Base-by-base conservation (phyloP, 2,329 filamentous ascomycete genomes). In the Aspergillus bombycis region DNA sequence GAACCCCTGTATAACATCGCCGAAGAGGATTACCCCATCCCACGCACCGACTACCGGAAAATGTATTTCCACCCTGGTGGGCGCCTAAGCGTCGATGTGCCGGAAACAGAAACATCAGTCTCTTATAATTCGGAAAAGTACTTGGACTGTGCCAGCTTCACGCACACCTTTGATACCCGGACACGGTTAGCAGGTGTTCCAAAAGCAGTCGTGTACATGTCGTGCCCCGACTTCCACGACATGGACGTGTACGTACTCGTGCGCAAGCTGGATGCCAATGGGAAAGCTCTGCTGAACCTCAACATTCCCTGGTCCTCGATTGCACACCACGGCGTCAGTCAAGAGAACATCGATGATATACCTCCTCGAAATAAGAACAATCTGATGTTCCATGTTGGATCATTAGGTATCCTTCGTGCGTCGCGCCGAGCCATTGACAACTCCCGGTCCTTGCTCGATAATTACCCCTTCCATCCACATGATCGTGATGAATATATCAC, bases 171-270 rank as follows among this genome's bases (percentile, higher is more conserved):
- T 9, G 4, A 41, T 2, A 28, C 43, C 2, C 57, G 57, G 21
- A 63, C 61, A 1, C 62, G 62, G 21, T 34, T 65, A 9, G 64
- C 62, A 26, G 64, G 64, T 11, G 63, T 65, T 4, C 64, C 64
- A 4, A 65, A 65, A 23, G 64, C 64, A 4, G 56, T 64, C 2
- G 48, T 65, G 11, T 65, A 65, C 41, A 63, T 65, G 61, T 60
- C 54, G 9, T 65, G 64, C 28, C 61, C 62, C 7, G 61, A 63
- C n/a, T 57, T 61, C 16, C 54, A 65, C 23, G 64, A 65, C 32
- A 46, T 41, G 38, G 38, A 41, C 3, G 38, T 41, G 16, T 41
- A 41, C 2, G 38, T 41, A 2, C 16, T 41, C 3, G 9, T 41
- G 19, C 38, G 38, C 19, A 41, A 41, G 19, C 7, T 41, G 38